Percentiles rank a stretch among this genome's conserved stretches.
Conservation (phyloP, 2,329 filamentous ascomycete species). For the Pseudogymnoascus sp. region DNA sequence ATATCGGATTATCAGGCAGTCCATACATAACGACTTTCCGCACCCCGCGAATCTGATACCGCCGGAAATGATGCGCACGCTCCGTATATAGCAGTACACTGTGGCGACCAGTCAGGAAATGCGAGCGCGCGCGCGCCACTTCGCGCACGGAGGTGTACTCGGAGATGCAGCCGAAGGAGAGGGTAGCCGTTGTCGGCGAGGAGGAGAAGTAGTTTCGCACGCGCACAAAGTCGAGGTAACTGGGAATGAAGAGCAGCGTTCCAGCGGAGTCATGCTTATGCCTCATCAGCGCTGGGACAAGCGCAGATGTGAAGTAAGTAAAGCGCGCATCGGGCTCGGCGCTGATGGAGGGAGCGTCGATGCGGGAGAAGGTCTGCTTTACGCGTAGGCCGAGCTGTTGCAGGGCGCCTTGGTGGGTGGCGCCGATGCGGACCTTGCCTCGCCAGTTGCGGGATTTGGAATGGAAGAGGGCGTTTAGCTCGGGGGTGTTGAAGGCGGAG, state of each 20-base stretch:
- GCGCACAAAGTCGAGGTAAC: constrained; percentile 90
- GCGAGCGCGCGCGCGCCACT: constrained; percentile 73
- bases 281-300: constrained; percentile 69
- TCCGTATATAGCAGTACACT: constrained; percentile 85
- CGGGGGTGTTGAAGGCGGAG: constrained; percentile 78
- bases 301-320: constrained; percentile 77
- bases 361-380: constrained; percentile 84
- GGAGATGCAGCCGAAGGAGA: constrained; percentile 74
- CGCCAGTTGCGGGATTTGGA: constrained; percentile 71
- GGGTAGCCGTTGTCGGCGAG: constrained; percentile 44
- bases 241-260: constrained; percentile 81
- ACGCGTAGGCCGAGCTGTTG: constrained; percentile 64
- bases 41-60: constrained; percentile 77
- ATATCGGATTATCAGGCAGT: constrained; percentile 77
- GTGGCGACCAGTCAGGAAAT: constrained; percentile 79
- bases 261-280: constrained; percentile 60
- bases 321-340: constrained; percentile 83
- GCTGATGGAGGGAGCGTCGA: constrained; percentile 62
- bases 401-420: constrained; percentile 61
- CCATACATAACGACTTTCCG: constrained; percentile 83
- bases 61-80: constrained; percentile 90
- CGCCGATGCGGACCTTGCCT: constrained; percentile 68
- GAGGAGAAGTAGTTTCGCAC: constrained; percentile 88
- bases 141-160: constrained; percentile 80
- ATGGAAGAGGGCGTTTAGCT: constrained; percentile 73